Conservation (phyloP, 2,329 filamentous ascomycete genomes). For the Neofusicoccum kwambonambiense region DNA sequence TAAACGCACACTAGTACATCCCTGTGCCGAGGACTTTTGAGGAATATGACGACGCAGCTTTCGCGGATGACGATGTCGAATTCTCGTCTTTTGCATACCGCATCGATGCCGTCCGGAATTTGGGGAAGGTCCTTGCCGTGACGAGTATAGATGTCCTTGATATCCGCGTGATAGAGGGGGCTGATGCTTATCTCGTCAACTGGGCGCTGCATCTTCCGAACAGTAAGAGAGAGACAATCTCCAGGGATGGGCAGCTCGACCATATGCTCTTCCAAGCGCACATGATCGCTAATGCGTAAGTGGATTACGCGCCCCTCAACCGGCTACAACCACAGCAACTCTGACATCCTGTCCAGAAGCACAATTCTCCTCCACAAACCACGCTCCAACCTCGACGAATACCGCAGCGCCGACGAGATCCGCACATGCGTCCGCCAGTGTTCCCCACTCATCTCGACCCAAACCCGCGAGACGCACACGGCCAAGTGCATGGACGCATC, state of each 20-base stretch:
- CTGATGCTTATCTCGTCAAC: conserved; percentile 65
- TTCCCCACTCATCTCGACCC: conserved; percentile 47
- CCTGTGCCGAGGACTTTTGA: conserved; percentile 54
- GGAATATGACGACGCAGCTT: conserved; percentile 76
- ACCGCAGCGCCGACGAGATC: conserved; percentile 34
- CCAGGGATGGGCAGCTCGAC: conserved; percentile 69
- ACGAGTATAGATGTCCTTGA: conserved; percentile 37
- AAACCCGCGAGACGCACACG: conserved; percentile 63
- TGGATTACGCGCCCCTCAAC: not conserved
- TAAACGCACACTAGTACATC: conserved; percentile 27
- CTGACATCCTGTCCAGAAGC: conserved; percentile 27
- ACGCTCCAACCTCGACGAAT: conserved; percentile 36
- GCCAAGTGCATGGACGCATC: conserved; percentile 78
- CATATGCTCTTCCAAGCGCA: conserved; percentile 91
- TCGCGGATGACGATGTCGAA: conserved; percentile 64
- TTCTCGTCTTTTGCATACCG: conserved; percentile 87
- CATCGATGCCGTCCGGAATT: conserved; percentile 74
- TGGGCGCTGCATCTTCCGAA: conserved; percentile 78
- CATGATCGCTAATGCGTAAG: conserved; percentile 64
- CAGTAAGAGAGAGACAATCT: conserved; percentile 67
- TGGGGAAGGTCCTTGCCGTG: conserved; percentile 70
- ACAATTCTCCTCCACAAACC: conserved; percentile 46
- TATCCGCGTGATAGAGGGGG: conserved; percentile 50
- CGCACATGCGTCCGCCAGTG: conserved; percentile 63
- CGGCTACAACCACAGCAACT: not conserved